Conservation (phyloP, 2,329 filamentous ascomycete genomes). For the Pseudogymnoascus destructans region DNA sequence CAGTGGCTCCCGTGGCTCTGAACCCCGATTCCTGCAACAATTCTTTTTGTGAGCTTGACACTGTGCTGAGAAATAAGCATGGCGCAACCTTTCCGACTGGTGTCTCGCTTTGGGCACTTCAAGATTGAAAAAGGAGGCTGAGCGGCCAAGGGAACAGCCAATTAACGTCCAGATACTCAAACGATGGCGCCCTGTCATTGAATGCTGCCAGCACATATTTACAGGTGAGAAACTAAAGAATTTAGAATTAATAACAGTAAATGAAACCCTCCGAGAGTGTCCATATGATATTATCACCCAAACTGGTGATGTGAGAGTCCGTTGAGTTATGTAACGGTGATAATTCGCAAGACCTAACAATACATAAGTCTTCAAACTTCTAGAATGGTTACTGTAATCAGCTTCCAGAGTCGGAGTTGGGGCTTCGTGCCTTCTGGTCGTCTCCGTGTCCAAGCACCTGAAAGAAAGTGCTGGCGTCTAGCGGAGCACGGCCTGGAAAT, state of each 20-base stretch:
- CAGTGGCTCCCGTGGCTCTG: too few species aligned
- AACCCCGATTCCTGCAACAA: too few species aligned
- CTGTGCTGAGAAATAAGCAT: slow-evolving; percentile 4
- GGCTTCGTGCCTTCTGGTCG: neutral
- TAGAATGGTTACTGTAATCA: neutral
- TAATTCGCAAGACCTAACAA: neutral
- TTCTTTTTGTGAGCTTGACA: too few species aligned
- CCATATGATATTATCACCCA: neutral
- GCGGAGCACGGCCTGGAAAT: neutral
- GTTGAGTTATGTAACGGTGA: neutral
- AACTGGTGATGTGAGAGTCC: neutral
- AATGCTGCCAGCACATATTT: neutral
- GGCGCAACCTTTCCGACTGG: neutral
- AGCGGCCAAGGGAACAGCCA: neutral
- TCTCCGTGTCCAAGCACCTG: neutral
- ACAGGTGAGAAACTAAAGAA: neutral
- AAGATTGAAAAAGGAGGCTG: slow-evolving; percentile 1
- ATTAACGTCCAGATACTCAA: neutral
- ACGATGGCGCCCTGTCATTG: neutral
- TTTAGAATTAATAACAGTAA: too few species aligned
- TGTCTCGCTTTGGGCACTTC: neutral
- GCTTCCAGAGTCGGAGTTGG: neutral
- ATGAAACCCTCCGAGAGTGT: neutral
- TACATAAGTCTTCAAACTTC: neutral
- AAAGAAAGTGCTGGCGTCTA: neutral